Evolutionary conservation across 1,284 basidiomycete species (phyloP).

Genomic region (Ganoderma multipileum): DNA sequence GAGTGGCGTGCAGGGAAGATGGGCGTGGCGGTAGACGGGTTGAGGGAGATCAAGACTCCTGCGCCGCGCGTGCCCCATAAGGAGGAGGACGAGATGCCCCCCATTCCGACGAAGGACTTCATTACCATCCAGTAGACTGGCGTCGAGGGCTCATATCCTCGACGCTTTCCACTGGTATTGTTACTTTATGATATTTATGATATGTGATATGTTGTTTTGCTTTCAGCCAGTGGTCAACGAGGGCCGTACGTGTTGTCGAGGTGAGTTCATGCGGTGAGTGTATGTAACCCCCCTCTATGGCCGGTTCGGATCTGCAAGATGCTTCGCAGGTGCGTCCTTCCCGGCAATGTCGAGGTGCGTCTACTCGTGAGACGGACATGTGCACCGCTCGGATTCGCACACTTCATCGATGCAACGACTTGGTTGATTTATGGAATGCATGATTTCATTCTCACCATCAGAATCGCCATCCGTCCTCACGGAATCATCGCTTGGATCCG

Average conservation of each 20-base stretch:
- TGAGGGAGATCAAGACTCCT: constrained; percentile 30
- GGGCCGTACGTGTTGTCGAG: background rate
- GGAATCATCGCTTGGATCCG: too few species aligned
- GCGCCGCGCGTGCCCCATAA: constrained; percentile 1
- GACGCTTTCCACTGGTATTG: background rate
- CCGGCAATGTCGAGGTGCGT: background rate
- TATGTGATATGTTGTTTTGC: background rate
- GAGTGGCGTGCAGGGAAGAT: constrained; percentile 36
- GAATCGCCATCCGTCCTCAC: background rate
- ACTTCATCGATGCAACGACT: background rate
- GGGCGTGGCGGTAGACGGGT: constrained; percentile 30
- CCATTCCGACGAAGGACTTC: background rate
- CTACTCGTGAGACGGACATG: background rate
- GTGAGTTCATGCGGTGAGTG: background rate
- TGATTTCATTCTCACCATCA: background rate
- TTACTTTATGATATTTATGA: background rate
- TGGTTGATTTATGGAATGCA: background rate
- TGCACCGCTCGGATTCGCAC: background rate
- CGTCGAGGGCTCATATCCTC: background rate
- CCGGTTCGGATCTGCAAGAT: background rate
- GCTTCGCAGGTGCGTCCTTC: background rate
- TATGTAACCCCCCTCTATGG: background rate
- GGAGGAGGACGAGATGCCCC: background rate
- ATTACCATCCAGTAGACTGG: background rate
- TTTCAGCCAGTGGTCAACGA: background rate